Conservation (phyloP, 495 filamentous ascomycete genomes). For the Friedmanniomyces endolithicus region DNA sequence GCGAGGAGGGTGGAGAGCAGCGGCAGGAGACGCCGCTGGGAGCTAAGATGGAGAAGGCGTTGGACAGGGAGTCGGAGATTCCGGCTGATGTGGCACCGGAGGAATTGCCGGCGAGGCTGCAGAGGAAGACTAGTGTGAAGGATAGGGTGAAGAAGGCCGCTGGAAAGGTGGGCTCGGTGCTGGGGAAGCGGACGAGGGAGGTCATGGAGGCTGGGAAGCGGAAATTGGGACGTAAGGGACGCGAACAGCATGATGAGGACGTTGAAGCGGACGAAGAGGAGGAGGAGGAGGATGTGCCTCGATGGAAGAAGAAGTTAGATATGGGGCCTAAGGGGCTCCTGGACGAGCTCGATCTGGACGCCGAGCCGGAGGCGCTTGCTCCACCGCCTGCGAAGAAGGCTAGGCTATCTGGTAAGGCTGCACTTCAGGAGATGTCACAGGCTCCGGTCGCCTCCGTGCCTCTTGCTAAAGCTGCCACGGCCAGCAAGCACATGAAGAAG, state of each 20-base stretch:
- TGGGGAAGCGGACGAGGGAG: slow-evolving; percentile 45
- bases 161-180: slow-evolving; percentile 26
- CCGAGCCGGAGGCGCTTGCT: slow-evolving; percentile 33
- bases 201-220: slow-evolving; percentile 34
- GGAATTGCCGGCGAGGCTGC: not conserved
- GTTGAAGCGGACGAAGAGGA: slow-evolving; percentile 7
- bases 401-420: slow-evolving; percentile 27
- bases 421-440: slow-evolving; percentile 33
- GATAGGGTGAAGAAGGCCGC: slow-evolving; percentile 19
- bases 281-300: slow-evolving; percentile 9
- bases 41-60: slow-evolving; percentile 7
- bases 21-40: slow-evolving; percentile 1
- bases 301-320: slow-evolving; percentile 18
- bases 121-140: slow-evolving; percentile 18
- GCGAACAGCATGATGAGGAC: slow-evolving; percentile 3
- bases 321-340: slow-evolving; percentile 16
- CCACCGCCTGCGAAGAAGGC: slow-evolving; percentile 27
- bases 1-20: not conserved
- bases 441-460: slow-evolving; percentile 23
- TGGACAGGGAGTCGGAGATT: slow-evolving; percentile 7
- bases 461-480: slow-evolving; percentile 6
- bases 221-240: slow-evolving; percentile 21
- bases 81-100: not conserved
- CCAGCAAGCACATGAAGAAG: slow-evolving; percentile 26
- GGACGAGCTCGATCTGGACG: slow-evolving; percentile 28